These are phyloP conservation scores for Monosporascus ibericus DNA, from an alignment of 2,329 filamentous ascomycete genomes.

Conservation along the genomic window DNA sequence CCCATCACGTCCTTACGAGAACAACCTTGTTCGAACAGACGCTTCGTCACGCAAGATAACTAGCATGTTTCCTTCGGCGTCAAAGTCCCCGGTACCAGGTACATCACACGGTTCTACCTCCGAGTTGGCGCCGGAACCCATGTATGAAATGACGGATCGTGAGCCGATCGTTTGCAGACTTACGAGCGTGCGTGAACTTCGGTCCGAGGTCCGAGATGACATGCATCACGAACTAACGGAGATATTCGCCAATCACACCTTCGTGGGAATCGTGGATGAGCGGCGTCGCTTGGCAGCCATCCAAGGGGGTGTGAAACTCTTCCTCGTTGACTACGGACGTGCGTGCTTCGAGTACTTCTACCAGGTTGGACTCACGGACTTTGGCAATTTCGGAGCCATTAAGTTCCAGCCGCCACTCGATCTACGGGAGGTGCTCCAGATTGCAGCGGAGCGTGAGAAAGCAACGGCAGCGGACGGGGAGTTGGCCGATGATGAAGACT, in stretches of 20 bases:
- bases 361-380: conserved; percentile 89
- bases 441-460: conserved; percentile 69
- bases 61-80: conserved; percentile 73
- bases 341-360: conserved; percentile 88
- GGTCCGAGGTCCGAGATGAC: conserved; percentile 69
- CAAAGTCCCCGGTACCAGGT: conserved; percentile 27
- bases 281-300: conserved; percentile 82
- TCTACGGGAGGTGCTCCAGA: conserved; percentile 61
- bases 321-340: conserved; percentile 87
- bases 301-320: conserved; percentile 87
- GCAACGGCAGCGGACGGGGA: conserved; percentile 27
- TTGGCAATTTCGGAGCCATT: conserved; percentile 87
- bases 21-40: conserved; percentile 87
- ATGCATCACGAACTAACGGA: conserved; percentile 86
- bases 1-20: conserved; percentile 63
- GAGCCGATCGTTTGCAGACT: conserved; percentile 67
- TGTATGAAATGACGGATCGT: conserved; percentile 66
- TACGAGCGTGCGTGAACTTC: conserved; percentile 79
- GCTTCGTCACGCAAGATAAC: conserved; percentile 89
- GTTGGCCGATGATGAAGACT: conserved; percentile 41
- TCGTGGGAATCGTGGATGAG: conserved; percentile 89
- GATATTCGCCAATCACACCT: conserved; percentile 80
- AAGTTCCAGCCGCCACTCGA: conserved; percentile 71
- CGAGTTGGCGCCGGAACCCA: conserved; percentile 25
- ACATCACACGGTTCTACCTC: conserved; percentile 17